A percentile compares a stretch with the other conserved stretches of the same genome.
These are phyloP conservation scores for Arthrobotrys sinensis DNA, from an alignment of 2,329 filamentous ascomycete species.

Conservation along the genomic window DNA sequence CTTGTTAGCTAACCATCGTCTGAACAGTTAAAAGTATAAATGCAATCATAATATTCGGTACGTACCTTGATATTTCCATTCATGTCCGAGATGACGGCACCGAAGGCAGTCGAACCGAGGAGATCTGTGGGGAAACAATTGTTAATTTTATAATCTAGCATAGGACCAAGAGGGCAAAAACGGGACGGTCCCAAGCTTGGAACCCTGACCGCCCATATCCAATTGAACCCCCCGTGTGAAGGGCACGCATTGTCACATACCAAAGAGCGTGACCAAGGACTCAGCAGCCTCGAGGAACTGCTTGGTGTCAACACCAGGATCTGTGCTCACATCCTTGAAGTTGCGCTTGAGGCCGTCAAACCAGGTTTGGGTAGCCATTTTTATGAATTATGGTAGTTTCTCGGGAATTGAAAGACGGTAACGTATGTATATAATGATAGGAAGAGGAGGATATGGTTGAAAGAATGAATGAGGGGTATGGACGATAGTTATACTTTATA, in stretches of 20 bases:
- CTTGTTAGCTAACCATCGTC: neutral
- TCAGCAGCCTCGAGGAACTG: conserved; percentile 94
- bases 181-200: too few relatives aligned
- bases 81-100: conserved; percentile 92
- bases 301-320: conserved; percentile 80
- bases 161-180: neutral
- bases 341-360: conserved; percentile 87
- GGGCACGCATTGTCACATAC: conserved; percentile 69
- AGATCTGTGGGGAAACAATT: conserved; percentile 69
- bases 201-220: too few relatives aligned
- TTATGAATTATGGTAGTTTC: conserved; percentile 13
- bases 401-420: neutral
- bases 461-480: conserved; percentile 26
- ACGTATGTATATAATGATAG: neutral
- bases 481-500: neutral
- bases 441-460: neutral
- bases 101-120: conserved; percentile 82
- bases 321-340: conserved; percentile 85
- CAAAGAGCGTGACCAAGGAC: conserved; percentile 87
- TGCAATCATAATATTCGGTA: neutral
- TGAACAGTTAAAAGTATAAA: neutral
- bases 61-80: conserved; percentile 89
- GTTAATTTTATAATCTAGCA: neutral
- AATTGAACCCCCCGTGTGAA: neutral
- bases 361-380: conserved; percentile 73